Conservation (phyloP, 805 yeast genomes). For the Teunomyces pallodes region DNA sequence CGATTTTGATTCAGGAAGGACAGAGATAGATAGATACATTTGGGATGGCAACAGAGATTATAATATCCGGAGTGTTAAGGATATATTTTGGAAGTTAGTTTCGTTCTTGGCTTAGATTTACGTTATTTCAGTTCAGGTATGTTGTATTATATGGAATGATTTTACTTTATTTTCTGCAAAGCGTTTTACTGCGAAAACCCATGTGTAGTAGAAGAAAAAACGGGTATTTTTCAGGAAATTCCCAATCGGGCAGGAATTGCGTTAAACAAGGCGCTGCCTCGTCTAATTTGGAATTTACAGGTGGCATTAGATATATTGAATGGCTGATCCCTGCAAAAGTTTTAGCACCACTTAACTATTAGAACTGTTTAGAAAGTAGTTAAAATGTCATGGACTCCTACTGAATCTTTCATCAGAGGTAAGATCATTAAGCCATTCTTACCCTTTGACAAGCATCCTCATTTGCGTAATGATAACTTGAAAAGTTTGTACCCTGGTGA, state of each 20-base stretch:
- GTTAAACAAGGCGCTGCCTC: neutral
- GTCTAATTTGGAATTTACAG: neutral
- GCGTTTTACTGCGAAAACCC: neutral
- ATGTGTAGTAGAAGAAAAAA: neutral
- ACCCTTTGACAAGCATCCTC: constrained; percentile 42
- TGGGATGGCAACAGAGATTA: constrained; percentile 72
- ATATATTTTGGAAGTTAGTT: constrained; percentile 28
- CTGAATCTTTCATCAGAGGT: constrained; percentile 35
- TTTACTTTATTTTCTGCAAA: no score
- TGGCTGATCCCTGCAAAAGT: neutral
- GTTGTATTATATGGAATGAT: neutral
- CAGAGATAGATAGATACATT: constrained; percentile 75
- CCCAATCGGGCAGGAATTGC: constrained; percentile 1
- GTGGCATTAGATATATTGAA: neutral
- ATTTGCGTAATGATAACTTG: constrained; percentile 36
- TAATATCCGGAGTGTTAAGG: constrained; percentile 31
- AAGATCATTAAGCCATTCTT: constrained; percentile 38
- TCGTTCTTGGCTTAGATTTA: constrained; percentile 31
- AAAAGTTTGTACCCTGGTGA: constrained; percentile 71
- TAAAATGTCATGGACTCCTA: constrained; percentile 38
- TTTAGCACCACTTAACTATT: neutral
- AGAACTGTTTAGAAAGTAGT: neutral
- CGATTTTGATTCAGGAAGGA: constrained; percentile 80
- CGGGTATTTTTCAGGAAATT: neutral
- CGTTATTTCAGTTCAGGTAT: neutral